These are phyloP conservation scores for Misopates orontium DNA, from an alignment of 257 asterid species.

Conservation along the genomic window DNA sequence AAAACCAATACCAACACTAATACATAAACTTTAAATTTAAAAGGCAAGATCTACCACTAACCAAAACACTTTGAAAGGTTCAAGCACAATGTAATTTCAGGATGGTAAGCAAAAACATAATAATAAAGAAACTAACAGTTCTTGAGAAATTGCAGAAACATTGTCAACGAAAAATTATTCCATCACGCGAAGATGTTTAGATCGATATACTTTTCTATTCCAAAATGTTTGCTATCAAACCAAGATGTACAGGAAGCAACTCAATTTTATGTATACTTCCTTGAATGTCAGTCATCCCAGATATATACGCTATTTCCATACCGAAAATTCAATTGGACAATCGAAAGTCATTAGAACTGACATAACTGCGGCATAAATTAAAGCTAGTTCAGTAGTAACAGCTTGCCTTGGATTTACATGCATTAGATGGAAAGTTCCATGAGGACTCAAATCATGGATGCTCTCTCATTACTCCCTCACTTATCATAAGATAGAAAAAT, in stretches of 20 bases:
- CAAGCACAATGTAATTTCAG: neutral
- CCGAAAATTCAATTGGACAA: neutral
- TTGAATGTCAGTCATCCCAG: constrained; percentile 1
- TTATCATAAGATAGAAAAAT: too few relatives aligned
- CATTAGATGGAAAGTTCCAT: constrained; percentile 10
- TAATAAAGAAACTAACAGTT: constrained; percentile 4
- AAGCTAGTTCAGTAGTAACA: neutral
- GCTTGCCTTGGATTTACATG: constrained; percentile 6
- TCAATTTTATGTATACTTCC: constrained; percentile 7
- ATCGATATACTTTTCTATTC: constrained; percentile 18
- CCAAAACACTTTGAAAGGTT: constrained; percentile 8
- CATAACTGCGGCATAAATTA: neutral
- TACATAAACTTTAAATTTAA: constrained; percentile 9
- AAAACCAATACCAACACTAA: neutral
- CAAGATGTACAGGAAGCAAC: constrained; percentile 3
- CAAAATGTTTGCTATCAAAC: constrained; percentile 1
- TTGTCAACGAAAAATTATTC: constrained; percentile 1
- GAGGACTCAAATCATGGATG: neutral
- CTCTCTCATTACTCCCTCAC: too few relatives aligned
- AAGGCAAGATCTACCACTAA: neutral
- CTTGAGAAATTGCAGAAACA: neutral
- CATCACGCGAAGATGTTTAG: constrained; percentile 17
- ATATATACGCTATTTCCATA: neutral
- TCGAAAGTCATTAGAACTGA: neutral
- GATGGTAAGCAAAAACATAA: neutral